Evolutionary conservation across 192 early-diverging fungal genomes (phyloP).

Genomic region (Coemansia sp.): DNA sequence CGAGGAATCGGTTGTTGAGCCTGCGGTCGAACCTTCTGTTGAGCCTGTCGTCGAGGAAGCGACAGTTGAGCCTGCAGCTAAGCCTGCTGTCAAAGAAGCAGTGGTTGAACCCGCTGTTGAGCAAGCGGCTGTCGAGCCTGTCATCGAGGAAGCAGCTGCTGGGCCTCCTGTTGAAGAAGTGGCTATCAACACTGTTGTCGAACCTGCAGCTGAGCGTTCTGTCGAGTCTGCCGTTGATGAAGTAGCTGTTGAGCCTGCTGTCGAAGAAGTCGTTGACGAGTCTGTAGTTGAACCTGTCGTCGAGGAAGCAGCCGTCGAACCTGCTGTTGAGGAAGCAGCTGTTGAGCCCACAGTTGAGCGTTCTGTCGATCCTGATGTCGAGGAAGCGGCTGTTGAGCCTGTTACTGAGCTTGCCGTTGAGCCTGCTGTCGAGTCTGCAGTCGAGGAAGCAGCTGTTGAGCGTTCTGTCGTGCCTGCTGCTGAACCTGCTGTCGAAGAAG

Average conservation of each 20-base stretch:
- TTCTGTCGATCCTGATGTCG: background rate
- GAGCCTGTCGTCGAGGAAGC: no score
- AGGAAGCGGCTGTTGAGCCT: background rate
- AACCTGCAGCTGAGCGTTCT: no score
- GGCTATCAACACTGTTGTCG: no score
- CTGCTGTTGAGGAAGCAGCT: background rate
- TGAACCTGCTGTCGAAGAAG: background rate
- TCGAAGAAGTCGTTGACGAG: background rate
- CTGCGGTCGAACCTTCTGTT: background rate
- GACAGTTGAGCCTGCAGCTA: no score
- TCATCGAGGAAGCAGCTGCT: no score
- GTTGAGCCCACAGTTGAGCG: background rate
- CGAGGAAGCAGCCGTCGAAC: background rate
- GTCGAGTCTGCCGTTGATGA: no score
- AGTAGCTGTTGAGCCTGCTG: no score
- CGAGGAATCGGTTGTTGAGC: background rate
- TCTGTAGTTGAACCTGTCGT: background rate
- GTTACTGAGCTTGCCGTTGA: background rate
- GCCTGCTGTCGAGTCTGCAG: background rate
- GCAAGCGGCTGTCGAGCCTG: background rate
- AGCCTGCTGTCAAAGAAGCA: no score
- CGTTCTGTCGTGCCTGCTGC: background rate
- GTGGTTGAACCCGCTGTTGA: no score
- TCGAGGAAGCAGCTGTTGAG: constrained; percentile 4
- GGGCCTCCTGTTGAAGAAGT: no score